Base-by-base conservation (phyloP, 2,329 filamentous ascomycete species). In the Zymoseptoria ardabiliae region DNA sequence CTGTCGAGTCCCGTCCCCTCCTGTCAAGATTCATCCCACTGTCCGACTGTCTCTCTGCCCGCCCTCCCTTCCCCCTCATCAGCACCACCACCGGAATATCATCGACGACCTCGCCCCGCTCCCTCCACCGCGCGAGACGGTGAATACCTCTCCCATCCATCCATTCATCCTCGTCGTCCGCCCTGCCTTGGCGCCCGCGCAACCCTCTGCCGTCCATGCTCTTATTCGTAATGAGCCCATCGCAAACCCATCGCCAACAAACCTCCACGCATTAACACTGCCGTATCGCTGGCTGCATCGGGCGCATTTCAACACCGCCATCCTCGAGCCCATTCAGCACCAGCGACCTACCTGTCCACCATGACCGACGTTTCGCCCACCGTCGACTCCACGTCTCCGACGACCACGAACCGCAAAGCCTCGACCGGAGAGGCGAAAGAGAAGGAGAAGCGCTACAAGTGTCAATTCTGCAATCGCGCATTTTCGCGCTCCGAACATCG, bases 401-500 rank as follows among this genome's bases (percentile, higher is more conserved):
- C 88, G 49, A 57, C 56, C 30, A 58, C 57, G 20, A 58, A 53
- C 49, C 68, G 67, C 57, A 71, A 71, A 59, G 62, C 67, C 49
- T 66, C 65, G 52, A 61, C 60, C 51, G 62, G 64, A 53, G 54
- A 65, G 21, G 57, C 58, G 7, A 68, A 69, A 59, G 65, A 68
- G 62, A 71, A 71, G 58, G 94, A 97, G 81, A 93, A 95, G 82
- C 96, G 97, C 79, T 99, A 99, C 85, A 97, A 97, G 77, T 99
- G 94, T 80, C 91, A 96, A 81, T 97, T 96, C 78, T 97, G 94
- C 81, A 92, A 92, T 78, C 54, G 51, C 76, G 94, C 94, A 65
- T 99, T 99, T 76, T 97, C 92, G 79, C 84, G 94, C 76, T 96
- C 91, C 76, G 94, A 99, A 78, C 94, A 99, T 77, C 86, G 94